These are phyloP conservation scores for Pseudogymnoascus sp. DNA, from an alignment of 2,329 filamentous ascomycete species.

Conservation along the genomic window DNA sequence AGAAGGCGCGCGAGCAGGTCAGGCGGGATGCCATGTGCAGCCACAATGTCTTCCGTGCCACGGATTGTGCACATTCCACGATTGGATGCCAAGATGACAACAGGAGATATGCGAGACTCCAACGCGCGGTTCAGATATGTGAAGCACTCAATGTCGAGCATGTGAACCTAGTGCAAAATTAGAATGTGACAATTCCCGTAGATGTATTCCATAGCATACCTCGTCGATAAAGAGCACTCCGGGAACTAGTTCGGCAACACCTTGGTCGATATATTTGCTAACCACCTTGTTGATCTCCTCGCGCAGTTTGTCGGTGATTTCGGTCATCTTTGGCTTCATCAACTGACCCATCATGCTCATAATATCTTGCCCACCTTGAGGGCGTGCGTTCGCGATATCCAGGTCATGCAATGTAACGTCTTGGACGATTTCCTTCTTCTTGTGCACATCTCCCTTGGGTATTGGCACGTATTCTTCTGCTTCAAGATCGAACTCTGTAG, in stretches of 20 bases:
- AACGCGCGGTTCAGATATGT: slow-evolving; percentile 98
- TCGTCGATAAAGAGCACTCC: slow-evolving; percentile 98
- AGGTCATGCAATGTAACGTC: slow-evolving; percentile 96
- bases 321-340: slow-evolving; percentile 99
- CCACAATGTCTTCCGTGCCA: slow-evolving; percentile 71
- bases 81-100: slow-evolving; percentile 96
- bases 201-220: slow-evolving; percentile 41
- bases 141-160: slow-evolving; percentile 99
- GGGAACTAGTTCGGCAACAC: slow-evolving; percentile 93
- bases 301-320: slow-evolving; percentile 95
- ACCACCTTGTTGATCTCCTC: slow-evolving; percentile 98
- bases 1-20: slow-evolving; percentile 90
- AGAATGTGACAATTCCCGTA: neutral
- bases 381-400: slow-evolving; percentile 88
- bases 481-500: slow-evolving; percentile 96
- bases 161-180: slow-evolving; percentile 63
- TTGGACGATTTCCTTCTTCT: slow-evolving; percentile 99
- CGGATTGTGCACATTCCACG: slow-evolving; percentile 88
- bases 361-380: slow-evolving; percentile 95
- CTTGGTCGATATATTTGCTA: slow-evolving; percentile 97
- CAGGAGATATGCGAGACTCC: slow-evolving; percentile 87
- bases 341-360: slow-evolving; percentile 99
- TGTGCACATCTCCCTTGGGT: slow-evolving; percentile 97
- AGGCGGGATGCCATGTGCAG: slow-evolving; percentile 86
- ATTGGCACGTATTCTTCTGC: slow-evolving; percentile 98